Conservation (phyloP, 352 stramenopile genomes). For the Pythium scleroteichum region DNA sequence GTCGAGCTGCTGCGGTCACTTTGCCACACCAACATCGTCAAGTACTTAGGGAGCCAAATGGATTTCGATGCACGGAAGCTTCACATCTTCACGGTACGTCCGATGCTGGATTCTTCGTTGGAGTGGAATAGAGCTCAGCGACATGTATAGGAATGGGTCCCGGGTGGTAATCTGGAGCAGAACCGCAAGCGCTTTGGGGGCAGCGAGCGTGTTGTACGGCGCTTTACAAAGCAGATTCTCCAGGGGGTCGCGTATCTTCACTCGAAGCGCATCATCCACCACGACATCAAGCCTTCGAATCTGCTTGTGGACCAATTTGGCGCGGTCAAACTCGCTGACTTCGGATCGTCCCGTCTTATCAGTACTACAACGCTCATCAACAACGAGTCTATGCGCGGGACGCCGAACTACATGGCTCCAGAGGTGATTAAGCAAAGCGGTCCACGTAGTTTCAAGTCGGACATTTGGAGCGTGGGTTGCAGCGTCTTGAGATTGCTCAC, state of each 20-base stretch:
- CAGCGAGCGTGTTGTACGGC: conserved; percentile 65
- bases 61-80: conserved; percentile 49
- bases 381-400: conserved; percentile 69
- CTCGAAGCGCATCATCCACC: conserved; percentile 71
- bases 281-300: conserved; percentile 90
- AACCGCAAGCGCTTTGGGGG: conserved; percentile 83
- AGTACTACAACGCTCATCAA: conserved; percentile 50
- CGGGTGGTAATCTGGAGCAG: conserved; percentile 78
- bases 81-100: conserved; percentile 73
- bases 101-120: not conserved
- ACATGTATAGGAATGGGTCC: conserved; percentile 73
- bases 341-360: conserved; percentile 86
- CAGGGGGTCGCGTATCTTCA: conserved; percentile 88
- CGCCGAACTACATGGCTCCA: conserved; percentile 87
- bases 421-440: conserved; percentile 86
- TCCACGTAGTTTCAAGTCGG: conserved; percentile 63
- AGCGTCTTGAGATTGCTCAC: conserved; percentile 79
- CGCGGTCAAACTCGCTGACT: conserved; percentile 94
- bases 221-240: conserved; percentile 86
- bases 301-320: conserved; percentile 94
- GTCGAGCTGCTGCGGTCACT: conserved; percentile 87
- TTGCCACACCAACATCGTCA: conserved; percentile 88
- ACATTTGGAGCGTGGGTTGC: conserved; percentile 86
- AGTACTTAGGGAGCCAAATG: conserved; percentile 83
- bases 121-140: not conserved